Evolutionary conservation across 345 rosid genomes (phyloP), one percentile per base, ranked within the genome.

Genomic region (Dimocarpus longan): DNA sequence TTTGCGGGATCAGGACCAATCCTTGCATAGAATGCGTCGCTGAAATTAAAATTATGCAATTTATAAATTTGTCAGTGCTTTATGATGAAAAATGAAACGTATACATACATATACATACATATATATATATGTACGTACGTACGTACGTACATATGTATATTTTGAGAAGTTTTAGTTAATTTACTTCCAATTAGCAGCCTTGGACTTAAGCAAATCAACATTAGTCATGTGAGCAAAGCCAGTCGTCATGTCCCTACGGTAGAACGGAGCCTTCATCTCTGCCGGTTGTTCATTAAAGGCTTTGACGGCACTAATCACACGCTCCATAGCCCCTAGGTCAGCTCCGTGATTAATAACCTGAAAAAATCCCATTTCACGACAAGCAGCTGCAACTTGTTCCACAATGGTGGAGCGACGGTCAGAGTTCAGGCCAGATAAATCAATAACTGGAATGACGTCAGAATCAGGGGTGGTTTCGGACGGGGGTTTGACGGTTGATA

Each of bases 321-420:
- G 66, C 72, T 91, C 89, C 73, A 88, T 60, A 50, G 79, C 59
- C 48, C 84, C 89, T 21, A 63, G 77, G 3, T 84, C 83, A 71
- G 88, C 83, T 21, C 89, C 87, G 18, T 89, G 92, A 73, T 85
- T 89, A 12, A 85, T 81, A 8, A 89, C 68, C 84, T 85, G 94
- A 63, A 89, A 89, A 78, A 91, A 89, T 8, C 92, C 90, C 1
- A 85, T 56, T 68, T 84, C 78, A 10, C 89, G 79, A 3, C 78
- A 83, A 0, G 92, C 91, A 0, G 68, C 19, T 0, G 85, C 57
- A 1, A 89, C 57, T 74, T 82, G 75, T 37, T 83, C 80, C 43
- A 85, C 90, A 8, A 84, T 68, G 24, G n/a, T 21, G 8, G 86
- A 44, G 19, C 83, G 84, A 10, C 75, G 62, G 15, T 66, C 40